Conservation (phyloP, 306 rosid species). For the Citrullus colocynthis region DNA sequence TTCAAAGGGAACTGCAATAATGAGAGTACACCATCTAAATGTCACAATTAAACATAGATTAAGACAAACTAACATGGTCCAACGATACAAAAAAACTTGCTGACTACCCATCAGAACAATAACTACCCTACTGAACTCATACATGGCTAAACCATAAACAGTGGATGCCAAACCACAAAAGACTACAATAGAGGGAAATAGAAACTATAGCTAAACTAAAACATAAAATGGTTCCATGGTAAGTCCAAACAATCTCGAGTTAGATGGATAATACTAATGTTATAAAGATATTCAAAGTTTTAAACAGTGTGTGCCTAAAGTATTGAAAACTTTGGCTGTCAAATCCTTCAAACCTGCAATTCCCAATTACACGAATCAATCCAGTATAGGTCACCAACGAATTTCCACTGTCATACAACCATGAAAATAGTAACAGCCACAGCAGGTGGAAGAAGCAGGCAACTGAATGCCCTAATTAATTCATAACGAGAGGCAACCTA, state of each 20-base stretch:
- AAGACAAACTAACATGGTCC: not conserved
- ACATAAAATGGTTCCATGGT: not conserved
- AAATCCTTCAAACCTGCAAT: not conserved
- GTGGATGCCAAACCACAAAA: not conserved
- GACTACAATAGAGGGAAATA: not conserved
- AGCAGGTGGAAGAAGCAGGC: not conserved
- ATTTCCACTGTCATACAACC: not conserved
- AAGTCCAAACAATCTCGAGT: not conserved
- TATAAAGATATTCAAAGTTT: not conserved
- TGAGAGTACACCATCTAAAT: not conserved
- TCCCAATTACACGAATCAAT: not conserved
- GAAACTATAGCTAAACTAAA: not conserved
- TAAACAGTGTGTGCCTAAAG: not conserved
- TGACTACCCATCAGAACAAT: not conserved
- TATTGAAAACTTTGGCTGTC: not conserved
- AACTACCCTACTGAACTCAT: not conserved
- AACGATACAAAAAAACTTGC: not conserved
- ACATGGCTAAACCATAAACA: not conserved
- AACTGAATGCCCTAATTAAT: not conserved
- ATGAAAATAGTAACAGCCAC: not conserved
- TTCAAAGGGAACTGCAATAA: constrained; percentile 72
- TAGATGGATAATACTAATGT: not conserved
- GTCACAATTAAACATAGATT: not conserved
- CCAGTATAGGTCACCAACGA: not conserved
- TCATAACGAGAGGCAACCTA: not conserved